A percentile compares a stretch with the other conserved stretches of the same genome.
Conservation (phyloP, 192 early-diverging fungal genomes). For the Backusella sp. region DNA sequence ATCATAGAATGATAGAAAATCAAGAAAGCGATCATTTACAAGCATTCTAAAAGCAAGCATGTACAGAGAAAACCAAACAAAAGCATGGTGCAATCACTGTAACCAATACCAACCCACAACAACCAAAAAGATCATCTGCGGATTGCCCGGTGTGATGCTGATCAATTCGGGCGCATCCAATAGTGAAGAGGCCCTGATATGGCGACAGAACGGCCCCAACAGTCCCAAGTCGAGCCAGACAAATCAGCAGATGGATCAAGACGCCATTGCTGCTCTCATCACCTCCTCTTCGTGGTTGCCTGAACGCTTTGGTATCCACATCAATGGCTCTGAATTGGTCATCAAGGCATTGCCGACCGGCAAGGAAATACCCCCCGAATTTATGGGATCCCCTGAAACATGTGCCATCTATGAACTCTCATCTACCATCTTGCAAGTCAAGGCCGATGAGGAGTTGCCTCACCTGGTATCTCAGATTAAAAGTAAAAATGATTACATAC, state of each 20-base stretch:
- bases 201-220: slow-evolving; percentile 39
- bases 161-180: slow-evolving; percentile 74
- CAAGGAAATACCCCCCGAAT: slow-evolving; percentile 27
- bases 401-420: slow-evolving; percentile 65
- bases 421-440: slow-evolving; percentile 54
- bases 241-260: neutral
- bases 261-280: slow-evolving; percentile 11
- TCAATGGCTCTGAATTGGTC: slow-evolving; percentile 30
- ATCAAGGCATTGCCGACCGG: slow-evolving; percentile 32
- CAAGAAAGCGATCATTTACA: slow-evolving; percentile 39
- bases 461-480: slow-evolving; percentile 72
- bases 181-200: slow-evolving; percentile 53
- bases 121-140: slow-evolving; percentile 66
- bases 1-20: slow-evolving; percentile 20
- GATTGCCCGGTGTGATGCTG: slow-evolving; percentile 68
- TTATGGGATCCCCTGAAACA: slow-evolving; percentile 20
- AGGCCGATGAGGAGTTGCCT: slow-evolving; percentile 55
- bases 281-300: slow-evolving; percentile 45
- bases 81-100: slow-evolving; percentile 87
- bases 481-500: slow-evolving; percentile 32
- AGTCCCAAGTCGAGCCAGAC: slow-evolving; percentile 15
- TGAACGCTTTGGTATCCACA: slow-evolving; percentile 31
- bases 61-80: slow-evolving; percentile 66
- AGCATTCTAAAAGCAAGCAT: slow-evolving; percentile 58
- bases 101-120: slow-evolving; percentile 79